Base-by-base conservation (phyloP, 164 flowering plant species). In the Aristolochia fimbriata region DNA sequence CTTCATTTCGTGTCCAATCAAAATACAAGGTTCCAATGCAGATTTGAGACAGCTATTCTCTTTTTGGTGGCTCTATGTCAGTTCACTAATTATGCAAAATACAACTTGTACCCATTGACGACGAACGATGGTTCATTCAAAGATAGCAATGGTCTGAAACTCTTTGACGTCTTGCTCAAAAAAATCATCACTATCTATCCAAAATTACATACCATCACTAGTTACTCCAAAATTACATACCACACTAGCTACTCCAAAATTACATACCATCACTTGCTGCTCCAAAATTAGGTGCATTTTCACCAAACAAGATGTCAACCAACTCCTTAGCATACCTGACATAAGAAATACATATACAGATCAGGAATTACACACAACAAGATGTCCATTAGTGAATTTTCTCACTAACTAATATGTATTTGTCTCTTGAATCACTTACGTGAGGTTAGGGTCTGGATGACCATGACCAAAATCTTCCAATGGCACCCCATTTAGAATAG, bases 391-490 rank as follows among this genome's bases (percentile, higher is more conserved):
- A 3, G 8, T 37, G 7, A 37, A 37, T 37, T 37, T 37, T 37
- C 43, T 37, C 43, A 37, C 43, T 37, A 7, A 37, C 43, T 3
- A 37, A 37, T 37, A 6, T 10, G 43, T 6, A 37, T 37, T 37
- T 37, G 9, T n/a, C 43, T 37, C 43, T 37, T 10, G 43, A 37
- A 37, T 37, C 43, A 70, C 96, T 85, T 80, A 93, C 97, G 99
- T 90, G 37, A 94, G 95, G 74, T 87, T 94, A 66, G 99, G 99
- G 71, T 94, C 99, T 50, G 99, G 99, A 83, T 94, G 99, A 43
- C 97, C 99, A 75, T 86, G 97, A 41, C 97, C 99, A 84, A 90
- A 94, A 77, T 94, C 96, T 79, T 94, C 95, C 50, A 88, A 65
- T 46, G 99, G 97, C 62, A 85, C 84, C 58, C 97, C 99, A 75